Evolutionary conservation across 805 yeast genomes (phyloP), one percentile per base, ranked within the genome.

Genomic region (Novakomyces olei): DNA sequence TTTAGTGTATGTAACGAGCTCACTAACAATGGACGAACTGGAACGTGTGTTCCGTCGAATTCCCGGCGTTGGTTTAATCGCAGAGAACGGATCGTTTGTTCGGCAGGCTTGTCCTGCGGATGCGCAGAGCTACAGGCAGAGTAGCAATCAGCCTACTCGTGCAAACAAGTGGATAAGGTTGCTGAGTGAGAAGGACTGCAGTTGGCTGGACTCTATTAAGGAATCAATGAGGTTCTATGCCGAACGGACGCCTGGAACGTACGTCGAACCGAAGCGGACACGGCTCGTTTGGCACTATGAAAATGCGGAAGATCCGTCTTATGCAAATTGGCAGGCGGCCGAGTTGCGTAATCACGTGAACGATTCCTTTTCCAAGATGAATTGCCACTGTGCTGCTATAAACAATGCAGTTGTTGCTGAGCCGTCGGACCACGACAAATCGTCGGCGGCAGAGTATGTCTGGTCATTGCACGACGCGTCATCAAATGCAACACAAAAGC

Each of bases 31-130:
- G 37, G 51, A 60, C 1, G 77, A 72, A 27, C 53, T 83, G 45
- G 77, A 74, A 38, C 60, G 77, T 34, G 54, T 69, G 34, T 81
- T 72, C 53, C 60, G 73, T 14, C 63, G 79, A 41, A 62, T 69
- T 3, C 67, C 74, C 1, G 67, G 67, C 26, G 45, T 83, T 19
- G 95, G 95, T 0, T 57, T 85, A 33, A 70, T 85, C 39, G 92
- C 94, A 1, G 96, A 83, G 50, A 72, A 74, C 46, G 96, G 96
- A 24, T 91, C 80, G 0, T 79, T 65, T 44, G 61, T 85, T 22
- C 71, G 52, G 17, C 43, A 44, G 7, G 41, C 38, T 25, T 47
- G 47, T 5, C 24, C 27, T 16, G 15, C 29, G 6, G 27, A 20
- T 10, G 27, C 16, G 12, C 25, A 22, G 25, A 12, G 12, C 25